These are phyloP conservation scores for Hymenoscyphus infarciens DNA, from an alignment of 2,329 filamentous ascomycete species.

Conservation along the genomic window DNA sequence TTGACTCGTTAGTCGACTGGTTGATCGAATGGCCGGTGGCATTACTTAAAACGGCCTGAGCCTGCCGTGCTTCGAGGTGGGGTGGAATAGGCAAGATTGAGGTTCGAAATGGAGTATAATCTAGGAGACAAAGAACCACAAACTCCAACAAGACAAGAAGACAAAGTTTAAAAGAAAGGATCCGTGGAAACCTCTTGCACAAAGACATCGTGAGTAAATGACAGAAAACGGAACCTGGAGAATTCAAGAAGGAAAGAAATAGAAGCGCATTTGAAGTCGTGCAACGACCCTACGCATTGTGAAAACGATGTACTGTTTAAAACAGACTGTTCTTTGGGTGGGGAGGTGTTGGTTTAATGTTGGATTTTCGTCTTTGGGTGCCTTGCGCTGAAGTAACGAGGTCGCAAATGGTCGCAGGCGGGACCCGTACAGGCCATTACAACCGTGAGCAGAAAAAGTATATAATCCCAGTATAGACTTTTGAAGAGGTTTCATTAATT, in stretches of 20 bases:
- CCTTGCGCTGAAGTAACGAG: neutral
- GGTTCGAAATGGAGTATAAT: neutral
- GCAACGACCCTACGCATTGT: neutral
- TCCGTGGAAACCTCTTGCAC: neutral
- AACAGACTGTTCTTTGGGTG: neutral
- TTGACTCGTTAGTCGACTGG: too few relatives aligned
- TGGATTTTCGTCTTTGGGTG: neutral
- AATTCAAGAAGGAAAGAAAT: neutral
- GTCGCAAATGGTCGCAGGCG: neutral
- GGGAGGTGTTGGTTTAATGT: neutral
- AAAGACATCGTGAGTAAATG: neutral
- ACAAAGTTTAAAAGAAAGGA: neutral
- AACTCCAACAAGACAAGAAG: slow-evolving; percentile 1
- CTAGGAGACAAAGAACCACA: neutral
- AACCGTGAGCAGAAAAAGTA: too few relatives aligned
- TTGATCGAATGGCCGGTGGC: neutral
- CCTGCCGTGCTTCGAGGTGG: neutral
- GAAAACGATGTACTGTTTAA: neutral
- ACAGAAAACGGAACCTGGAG: neutral
- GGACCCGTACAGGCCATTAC: too few relatives aligned
- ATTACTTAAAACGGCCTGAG: neutral
- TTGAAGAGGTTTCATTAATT: too few relatives aligned
- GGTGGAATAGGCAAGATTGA: neutral
- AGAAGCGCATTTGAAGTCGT: neutral
- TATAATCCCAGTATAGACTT: too few relatives aligned